Evolutionary conservation across 192 early-diverging fungal species (phyloP).

Genomic region (Coemansia sp.): DNA sequence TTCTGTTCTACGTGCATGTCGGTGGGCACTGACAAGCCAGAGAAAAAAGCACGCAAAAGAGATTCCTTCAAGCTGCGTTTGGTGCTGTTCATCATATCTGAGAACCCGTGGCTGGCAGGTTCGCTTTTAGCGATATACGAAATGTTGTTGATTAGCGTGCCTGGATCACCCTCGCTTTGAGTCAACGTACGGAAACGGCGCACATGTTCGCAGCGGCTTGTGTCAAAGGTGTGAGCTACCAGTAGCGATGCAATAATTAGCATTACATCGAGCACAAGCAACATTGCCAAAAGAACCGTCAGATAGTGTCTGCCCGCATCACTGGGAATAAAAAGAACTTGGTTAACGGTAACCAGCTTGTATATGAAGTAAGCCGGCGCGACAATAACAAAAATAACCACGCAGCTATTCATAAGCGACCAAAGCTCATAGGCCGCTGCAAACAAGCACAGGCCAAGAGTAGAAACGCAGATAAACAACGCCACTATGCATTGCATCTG

Average conservation of each 20-base stretch:
- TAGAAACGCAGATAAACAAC: conserved; percentile 7
- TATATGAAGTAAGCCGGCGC: conserved; percentile 34
- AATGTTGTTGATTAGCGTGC: not conserved
- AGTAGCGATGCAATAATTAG: conserved; percentile 9
- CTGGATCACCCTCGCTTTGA: conserved; percentile 25
- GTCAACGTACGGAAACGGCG: conserved; percentile 30
- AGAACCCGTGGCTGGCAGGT: not conserved
- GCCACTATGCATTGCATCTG: conserved; percentile 19
- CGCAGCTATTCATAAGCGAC: conserved; percentile 35
- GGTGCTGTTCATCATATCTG: conserved; percentile 15
- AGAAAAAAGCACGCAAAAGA: conserved; percentile 34
- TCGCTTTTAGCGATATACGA: not conserved
- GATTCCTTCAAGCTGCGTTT: conserved; percentile 33
- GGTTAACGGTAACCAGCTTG: conserved; percentile 33
- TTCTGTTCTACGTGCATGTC: not conserved
- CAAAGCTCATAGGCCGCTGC: conserved; percentile 31
- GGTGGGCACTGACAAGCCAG: conserved; percentile 11
- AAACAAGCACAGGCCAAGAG: conserved; percentile 25
- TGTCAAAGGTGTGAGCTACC: conserved; percentile 24
- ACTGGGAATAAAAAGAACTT: not conserved
- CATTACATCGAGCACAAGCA: conserved; percentile 22
- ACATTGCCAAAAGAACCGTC: conserved; percentile 17
- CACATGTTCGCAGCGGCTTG: conserved; percentile 28
- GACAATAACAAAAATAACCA: conserved; percentile 7
- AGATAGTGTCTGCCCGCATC: conserved; percentile 20